These are phyloP conservation scores for Vinca minor DNA, from an alignment of 257 asterid genomes.

Conservation along the genomic window DNA sequence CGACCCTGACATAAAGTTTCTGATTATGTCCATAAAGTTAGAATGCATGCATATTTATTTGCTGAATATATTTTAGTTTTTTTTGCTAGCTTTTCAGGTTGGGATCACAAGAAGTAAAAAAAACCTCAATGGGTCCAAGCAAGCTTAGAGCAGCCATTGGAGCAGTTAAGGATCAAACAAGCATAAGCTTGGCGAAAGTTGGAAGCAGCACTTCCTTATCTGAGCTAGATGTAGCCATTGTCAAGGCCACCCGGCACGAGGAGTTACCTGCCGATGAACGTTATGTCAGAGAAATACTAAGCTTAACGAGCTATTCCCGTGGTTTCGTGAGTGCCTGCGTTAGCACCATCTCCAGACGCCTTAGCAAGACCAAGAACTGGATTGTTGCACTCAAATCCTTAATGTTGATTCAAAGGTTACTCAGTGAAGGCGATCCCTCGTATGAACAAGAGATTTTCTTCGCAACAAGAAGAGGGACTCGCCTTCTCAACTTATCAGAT, in stretches of 20 bases:
- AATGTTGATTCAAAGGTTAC: conserved; percentile 75
- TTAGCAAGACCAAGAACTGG: conserved; percentile 82
- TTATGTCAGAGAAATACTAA: conserved; percentile 59
- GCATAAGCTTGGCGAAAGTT: conserved; percentile 87
- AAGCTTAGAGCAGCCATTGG: conserved; percentile 79
- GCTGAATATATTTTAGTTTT: neutral
- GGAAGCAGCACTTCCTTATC: conserved; percentile 54
- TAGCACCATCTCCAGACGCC: conserved; percentile 60
- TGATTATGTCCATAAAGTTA: too few relatives aligned
- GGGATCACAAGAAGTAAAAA: neutral
- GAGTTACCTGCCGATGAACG: conserved; percentile 89
- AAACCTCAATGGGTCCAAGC: conserved; percentile 64
- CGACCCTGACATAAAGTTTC: too few relatives aligned
- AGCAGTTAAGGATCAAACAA: conserved; percentile 85
- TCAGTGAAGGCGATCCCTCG: conserved; percentile 60
- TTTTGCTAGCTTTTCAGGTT: neutral
- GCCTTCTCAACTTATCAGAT: conserved; percentile 84
- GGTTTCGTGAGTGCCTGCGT: conserved; percentile 63
- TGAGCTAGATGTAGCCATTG: conserved; percentile 89
- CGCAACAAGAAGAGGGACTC: conserved; percentile 79
- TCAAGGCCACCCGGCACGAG: conserved; percentile 93
- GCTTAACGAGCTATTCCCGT: conserved; percentile 67
- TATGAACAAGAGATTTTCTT: conserved; percentile 88
- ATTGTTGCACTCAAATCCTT: conserved; percentile 77
- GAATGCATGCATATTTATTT: neutral